Evolutionary conservation across 768 basidiomycete genomes (phyloP).

Genomic region (Naganishia kalamii): DNA sequence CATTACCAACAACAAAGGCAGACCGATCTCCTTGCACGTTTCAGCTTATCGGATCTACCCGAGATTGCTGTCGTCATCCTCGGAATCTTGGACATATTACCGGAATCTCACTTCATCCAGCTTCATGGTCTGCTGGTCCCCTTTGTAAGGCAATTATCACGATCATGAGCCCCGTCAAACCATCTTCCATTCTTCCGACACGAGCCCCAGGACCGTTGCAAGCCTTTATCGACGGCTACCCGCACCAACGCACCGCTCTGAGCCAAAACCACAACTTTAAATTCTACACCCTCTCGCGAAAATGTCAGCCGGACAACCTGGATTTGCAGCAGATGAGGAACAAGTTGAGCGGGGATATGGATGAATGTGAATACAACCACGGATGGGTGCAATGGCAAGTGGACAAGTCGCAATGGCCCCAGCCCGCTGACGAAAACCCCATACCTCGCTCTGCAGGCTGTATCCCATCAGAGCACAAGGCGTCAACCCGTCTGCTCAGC

Average conservation of each 20-base stretch:
- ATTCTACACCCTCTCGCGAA: constrained; percentile 8
- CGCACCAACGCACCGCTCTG: constrained; percentile 5
- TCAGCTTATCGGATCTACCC: too few species aligned
- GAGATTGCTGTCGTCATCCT: too few species aligned
- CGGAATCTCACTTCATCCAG: too few species aligned
- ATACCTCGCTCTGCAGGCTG: constrained; percentile 25
- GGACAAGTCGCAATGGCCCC: not conserved
- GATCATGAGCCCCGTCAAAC: not conserved
- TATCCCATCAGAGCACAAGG: constrained; percentile 43
- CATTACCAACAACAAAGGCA: too few species aligned
- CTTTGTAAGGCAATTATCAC: not conserved
- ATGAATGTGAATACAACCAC: constrained; percentile 21
- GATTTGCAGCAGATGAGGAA: constrained; percentile 1
- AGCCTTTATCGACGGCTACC: constrained; percentile 16
- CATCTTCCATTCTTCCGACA: not conserved
- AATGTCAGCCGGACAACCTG: constrained; percentile 9
- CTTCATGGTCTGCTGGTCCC: not conserved
- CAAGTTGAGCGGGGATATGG: constrained; percentile 4
- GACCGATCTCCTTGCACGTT: too few species aligned
- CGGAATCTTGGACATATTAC: too few species aligned
- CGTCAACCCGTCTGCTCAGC: constrained; percentile 35
- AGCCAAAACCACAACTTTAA: constrained; percentile 1
- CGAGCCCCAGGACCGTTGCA: constrained; percentile 12
- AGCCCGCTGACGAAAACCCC: not conserved
- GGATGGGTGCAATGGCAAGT: constrained; percentile 22